Conservation (phyloP, 2,329 filamentous ascomycete species). For the Rugonectria rugulosa region DNA sequence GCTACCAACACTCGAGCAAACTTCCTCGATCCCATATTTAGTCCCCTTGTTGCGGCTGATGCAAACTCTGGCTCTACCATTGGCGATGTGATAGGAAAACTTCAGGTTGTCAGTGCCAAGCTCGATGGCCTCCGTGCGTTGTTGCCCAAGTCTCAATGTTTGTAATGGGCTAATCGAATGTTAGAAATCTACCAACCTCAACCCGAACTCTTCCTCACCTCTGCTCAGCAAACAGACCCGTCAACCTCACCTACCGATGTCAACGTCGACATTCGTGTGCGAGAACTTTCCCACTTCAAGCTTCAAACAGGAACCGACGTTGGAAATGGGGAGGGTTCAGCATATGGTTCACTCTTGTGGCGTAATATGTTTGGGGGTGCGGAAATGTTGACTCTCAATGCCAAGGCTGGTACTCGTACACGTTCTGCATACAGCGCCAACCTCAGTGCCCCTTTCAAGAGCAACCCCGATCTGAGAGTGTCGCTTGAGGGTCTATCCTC, state of each 20-base stretch:
- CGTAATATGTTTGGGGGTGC: constrained; percentile 95
- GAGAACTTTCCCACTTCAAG: constrained; percentile 82
- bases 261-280: constrained; percentile 82
- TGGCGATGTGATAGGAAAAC: constrained; percentile 76
- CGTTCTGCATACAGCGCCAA: constrained; percentile 89
- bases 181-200: constrained; percentile 86
- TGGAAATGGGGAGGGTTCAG: constrained; percentile 92
- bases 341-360: constrained; percentile 85
- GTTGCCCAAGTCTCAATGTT: background rate
- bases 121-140: constrained; percentile 79
- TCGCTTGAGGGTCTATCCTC: constrained; percentile 84
- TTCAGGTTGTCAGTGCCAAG: constrained; percentile 75
- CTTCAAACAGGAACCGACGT: constrained; percentile 95
- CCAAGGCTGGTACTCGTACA: constrained; percentile 87
- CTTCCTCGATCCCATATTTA: constrained; percentile 84
- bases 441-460: constrained; percentile 82
- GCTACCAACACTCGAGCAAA: constrained; percentile 81
- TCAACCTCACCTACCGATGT: constrained; percentile 78
- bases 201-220: constrained; percentile 83
- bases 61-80: constrained; percentile 76
- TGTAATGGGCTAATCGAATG: constrained; percentile 25
- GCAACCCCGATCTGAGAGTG: constrained; percentile 81
- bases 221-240: constrained; percentile 72
- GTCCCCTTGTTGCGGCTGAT: constrained; percentile 76
- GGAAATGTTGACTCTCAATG: constrained; percentile 87